Evolutionary conservation across 768 basidiomycete genomes (phyloP).

Genomic region (Amanita subjunquillea): DNA sequence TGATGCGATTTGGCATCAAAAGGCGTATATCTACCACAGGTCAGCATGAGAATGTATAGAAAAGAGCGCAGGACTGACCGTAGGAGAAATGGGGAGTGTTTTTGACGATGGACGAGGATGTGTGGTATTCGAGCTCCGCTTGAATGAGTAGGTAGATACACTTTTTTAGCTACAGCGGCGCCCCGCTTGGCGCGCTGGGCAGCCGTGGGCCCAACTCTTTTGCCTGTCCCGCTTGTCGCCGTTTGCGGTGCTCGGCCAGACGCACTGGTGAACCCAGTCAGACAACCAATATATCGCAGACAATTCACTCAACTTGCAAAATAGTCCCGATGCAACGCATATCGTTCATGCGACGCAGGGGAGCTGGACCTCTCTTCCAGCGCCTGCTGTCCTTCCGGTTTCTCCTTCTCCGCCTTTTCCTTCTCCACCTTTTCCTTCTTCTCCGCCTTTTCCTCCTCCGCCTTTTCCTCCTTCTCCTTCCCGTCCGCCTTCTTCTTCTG

Average conservation of each 20-base stretch:
- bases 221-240: conserved; percentile 53
- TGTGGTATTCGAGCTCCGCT: conserved; percentile 18
- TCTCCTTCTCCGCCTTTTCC: conserved; percentile 9
- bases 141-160: neutral
- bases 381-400: conserved; percentile 15
- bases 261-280: conserved; percentile 37
- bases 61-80: neutral
- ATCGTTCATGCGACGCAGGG: conserved; percentile 52
- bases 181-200: conserved; percentile 46
- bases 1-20: neutral
- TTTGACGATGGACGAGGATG: neutral
- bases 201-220: conserved; percentile 64
- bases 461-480: conserved; percentile 30
- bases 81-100: neutral
- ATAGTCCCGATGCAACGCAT: conserved; percentile 72
- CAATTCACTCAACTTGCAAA: conserved; percentile 40
- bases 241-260: conserved; percentile 61
- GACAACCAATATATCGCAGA: conserved; percentile 3
- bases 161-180: conserved; percentile 7
- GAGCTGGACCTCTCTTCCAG: conserved; percentile 14
- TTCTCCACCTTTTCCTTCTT: conserved; percentile 18
- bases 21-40: conserved; percentile 2
- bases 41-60: neutral
- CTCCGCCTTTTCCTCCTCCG: conserved; percentile 28
- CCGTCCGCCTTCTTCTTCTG: conserved; percentile 51